Percentiles rank a stretch among this genome's conserved stretches.
phyloP scores from a whole-genome alignment of 192 early-diverging fungal genomes.

The Coemansia sp. region DNA sequence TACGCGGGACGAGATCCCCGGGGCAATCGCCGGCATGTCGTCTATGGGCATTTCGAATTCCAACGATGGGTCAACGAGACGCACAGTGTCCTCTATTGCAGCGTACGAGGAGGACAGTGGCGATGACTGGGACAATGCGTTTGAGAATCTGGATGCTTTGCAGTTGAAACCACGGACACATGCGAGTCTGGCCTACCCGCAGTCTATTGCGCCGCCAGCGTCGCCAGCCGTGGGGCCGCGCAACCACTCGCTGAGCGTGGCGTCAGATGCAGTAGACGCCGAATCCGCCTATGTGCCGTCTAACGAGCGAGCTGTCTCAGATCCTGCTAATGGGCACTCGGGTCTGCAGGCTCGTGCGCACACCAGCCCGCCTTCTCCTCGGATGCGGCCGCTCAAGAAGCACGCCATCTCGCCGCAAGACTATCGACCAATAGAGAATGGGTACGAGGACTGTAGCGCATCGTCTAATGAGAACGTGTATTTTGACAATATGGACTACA shows the following conservation, averaged over 20 bases:
- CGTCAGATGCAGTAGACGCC: slow-evolving; percentile 27
- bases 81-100: slow-evolving; percentile 56
- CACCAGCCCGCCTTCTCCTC: slow-evolving; percentile 54
- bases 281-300: slow-evolving; percentile 20
- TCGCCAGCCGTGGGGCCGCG: slow-evolving; percentile 39
- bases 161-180: slow-evolving; percentile 35
- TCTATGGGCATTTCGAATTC: slow-evolving; percentile 57
- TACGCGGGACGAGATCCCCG: slow-evolving; percentile 50
- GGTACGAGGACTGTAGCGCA: slow-evolving; percentile 28
- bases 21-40: slow-evolving; percentile 50
- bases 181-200: slow-evolving; percentile 35
- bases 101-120: slow-evolving; percentile 58
- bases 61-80: slow-evolving; percentile 45
- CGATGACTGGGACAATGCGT: slow-evolving; percentile 59
- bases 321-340: slow-evolving; percentile 24
- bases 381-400: slow-evolving; percentile 24
- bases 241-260: slow-evolving; percentile 45
- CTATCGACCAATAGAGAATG: slow-evolving; percentile 10
- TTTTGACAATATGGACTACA: slow-evolving; percentile 29
- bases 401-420: slow-evolving; percentile 16
- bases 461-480: slow-evolving; percentile 33
- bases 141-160: slow-evolving; percentile 55
- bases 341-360: slow-evolving; percentile 26
- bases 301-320: slow-evolving; percentile 42
- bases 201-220: slow-evolving; percentile 40